Conservation (phyloP, 1,139 yeast species). For the Debaryomyces udenii region DNA sequence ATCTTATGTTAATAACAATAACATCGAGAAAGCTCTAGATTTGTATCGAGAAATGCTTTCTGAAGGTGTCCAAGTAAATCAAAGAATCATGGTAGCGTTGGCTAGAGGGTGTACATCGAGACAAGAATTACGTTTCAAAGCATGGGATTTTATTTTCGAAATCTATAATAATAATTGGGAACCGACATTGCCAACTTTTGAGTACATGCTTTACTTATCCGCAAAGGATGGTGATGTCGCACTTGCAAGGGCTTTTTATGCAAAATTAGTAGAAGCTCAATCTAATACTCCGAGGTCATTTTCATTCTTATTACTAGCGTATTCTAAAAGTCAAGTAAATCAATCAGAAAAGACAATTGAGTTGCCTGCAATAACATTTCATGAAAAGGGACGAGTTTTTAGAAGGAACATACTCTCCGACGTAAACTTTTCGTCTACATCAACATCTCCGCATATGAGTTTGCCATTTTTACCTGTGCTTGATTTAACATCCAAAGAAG, state of each 20-base stretch:
- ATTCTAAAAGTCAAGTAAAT: conserved; percentile 41
- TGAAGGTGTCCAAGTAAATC: conserved; percentile 32
- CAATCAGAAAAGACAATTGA: conserved; percentile 16
- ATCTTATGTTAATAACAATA: conserved; percentile 61
- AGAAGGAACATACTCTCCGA: conserved; percentile 48
- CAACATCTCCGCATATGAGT: conserved; percentile 26
- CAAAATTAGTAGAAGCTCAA: conserved; percentile 50
- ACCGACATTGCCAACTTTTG: conserved; percentile 57
- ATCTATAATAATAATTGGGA: conserved; percentile 56
- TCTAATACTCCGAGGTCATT: conserved; percentile 47
- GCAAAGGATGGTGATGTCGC: conserved; percentile 80
- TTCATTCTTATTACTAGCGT: conserved; percentile 58
- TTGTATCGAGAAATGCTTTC: conserved; percentile 69
- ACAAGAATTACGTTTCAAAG: conserved; percentile 49
- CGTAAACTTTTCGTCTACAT: conserved; percentile 6
- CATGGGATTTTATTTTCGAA: conserved; percentile 81
- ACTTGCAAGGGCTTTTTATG: conserved; percentile 71
- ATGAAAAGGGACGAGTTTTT: conserved; percentile 49
- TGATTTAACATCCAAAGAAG: conserved; percentile 39
- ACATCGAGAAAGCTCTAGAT: conserved; percentile 75
- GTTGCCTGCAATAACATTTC: conserved; percentile 43
- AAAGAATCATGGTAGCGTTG: conserved; percentile 59
- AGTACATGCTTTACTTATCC: conserved; percentile 71
- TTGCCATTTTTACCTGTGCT: conserved; percentile 73
- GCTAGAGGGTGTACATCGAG: conserved; percentile 75